Evolutionary conservation across 1,284 basidiomycete species (phyloP), one percentile per base, ranked within the genome.

Genomic region (Cronartium ribicola): DNA sequence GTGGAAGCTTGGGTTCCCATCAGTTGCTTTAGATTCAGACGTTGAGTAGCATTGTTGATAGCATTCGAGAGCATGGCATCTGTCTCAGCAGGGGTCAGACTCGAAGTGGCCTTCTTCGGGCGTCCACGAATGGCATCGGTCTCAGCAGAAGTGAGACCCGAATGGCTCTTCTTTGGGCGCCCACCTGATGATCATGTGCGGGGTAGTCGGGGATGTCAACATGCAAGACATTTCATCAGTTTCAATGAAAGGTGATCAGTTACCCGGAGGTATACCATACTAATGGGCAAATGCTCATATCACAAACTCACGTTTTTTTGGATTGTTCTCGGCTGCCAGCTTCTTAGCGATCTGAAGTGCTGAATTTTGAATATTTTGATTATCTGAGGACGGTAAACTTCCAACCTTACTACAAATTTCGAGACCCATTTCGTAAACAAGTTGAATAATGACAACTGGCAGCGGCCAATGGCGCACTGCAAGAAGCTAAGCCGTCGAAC

Each of bases 1-100:
- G 63, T 40, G 29, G 51, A 55, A n/a, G 51, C 51, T 29, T 55
- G 51, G 11, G 51, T 55, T 20, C 69, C 69, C 10, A 40, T 65
- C 6, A 55, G 51, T 10, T 61, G 44, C 36, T 72, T 43, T n/a
- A 72, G 43, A 72, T 51, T 60, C n/a, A 65, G 61, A 20, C 69
- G 61, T 43, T 72, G 69, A 37, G 69, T 72, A 39, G 69, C 69
- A 64, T 72, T 72, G 22, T 63, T 72, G 62, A 72, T 72, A 7
- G 69, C 69, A 59, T 65, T 65, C 22, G 69, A 72, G 14, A 72
- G 62, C 22, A 72, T 51, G 43, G 46, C 62, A 3, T 72, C 69
- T 41, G 43, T 8, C 59, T 72, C 69, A 3, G 69, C 61, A 11
- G 62, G 37, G 17, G 59, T 70, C 22, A 67, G 39, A 29, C 48